phyloP scores from a whole-genome alignment of 2,329 filamentous ascomycete species.

The Trichoderma simmonsii region DNA sequence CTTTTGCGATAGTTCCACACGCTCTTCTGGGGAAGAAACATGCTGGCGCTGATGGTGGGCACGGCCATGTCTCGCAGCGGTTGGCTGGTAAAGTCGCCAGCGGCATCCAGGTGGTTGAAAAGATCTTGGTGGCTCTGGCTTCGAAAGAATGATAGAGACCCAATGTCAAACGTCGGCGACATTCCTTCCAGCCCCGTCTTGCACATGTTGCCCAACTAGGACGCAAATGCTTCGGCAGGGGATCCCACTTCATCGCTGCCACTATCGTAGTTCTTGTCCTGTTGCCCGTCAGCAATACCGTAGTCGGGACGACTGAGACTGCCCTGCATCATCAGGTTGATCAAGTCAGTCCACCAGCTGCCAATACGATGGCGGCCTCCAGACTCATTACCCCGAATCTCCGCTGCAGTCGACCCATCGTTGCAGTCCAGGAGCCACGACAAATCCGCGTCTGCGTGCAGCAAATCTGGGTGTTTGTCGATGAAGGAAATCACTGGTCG shows the following conservation, averaged over 20 bases:
- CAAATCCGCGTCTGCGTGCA: constrained; percentile 48
- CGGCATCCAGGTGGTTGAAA: constrained; percentile 47
- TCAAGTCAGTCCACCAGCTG: background rate
- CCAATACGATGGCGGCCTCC: background rate
- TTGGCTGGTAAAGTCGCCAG: constrained; percentile 48
- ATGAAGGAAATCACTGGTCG: constrained; percentile 46
- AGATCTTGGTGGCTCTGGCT: constrained; percentile 45
- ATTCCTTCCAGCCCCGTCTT: constrained; percentile 49
- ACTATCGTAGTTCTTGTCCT: constrained; percentile 17
- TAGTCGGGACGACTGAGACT: constrained; percentile 20
- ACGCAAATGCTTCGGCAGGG: constrained; percentile 30
- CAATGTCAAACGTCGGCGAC: constrained; percentile 55
- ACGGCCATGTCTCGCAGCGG: constrained; percentile 48
- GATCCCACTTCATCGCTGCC: constrained; percentile 23
- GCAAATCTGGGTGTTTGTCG: constrained; percentile 40
- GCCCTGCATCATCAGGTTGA: constrained; percentile 23
- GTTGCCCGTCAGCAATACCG: constrained; percentile 15
- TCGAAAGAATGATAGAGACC: constrained; percentile 50
- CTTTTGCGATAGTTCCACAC: constrained; percentile 49
- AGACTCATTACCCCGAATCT: background rate
- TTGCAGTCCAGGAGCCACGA: constrained; percentile 42
- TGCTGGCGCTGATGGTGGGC: constrained; percentile 52
- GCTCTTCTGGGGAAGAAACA: constrained; percentile 50
- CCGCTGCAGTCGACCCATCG: background rate
- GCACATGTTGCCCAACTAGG: constrained; percentile 40